Percentiles rank a stretch among this genome's conserved stretches.
Conservation (phyloP, 2,329 filamentous ascomycete genomes). For the Botryotinia globosa region DNA sequence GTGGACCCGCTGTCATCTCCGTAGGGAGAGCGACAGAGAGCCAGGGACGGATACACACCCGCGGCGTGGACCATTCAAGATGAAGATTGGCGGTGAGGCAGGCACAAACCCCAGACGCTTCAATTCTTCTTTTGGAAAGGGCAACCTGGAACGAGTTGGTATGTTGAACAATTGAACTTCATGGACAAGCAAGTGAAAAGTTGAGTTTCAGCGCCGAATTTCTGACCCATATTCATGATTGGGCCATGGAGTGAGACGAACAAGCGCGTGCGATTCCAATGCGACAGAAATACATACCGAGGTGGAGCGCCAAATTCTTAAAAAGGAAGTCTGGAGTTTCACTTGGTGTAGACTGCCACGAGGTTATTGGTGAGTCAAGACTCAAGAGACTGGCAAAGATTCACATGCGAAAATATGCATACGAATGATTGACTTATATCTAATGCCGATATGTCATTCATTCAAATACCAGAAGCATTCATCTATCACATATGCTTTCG, state of each 20-base stretch:
- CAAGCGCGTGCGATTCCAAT: slow-evolving; percentile 11
- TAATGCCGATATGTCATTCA: neutral
- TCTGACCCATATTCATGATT: slow-evolving; percentile 6
- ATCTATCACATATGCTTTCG: neutral
- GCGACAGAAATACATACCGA: slow-evolving; percentile 10
- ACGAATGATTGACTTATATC: neutral
- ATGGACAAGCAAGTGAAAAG: neutral
- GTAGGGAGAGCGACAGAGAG: neutral
- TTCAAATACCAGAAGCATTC: neutral
- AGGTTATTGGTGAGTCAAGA: slow-evolving; percentile 21
- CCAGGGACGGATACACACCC: neutral
- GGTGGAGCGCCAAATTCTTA: neutral
- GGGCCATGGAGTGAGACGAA: slow-evolving; percentile 5
- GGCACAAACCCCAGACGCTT: neutral
- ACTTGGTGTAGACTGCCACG: slow-evolving; percentile 22
- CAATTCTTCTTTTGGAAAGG: neutral
- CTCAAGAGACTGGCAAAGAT: neutral
- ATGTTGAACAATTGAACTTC: neutral
- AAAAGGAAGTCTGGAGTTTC: slow-evolving; percentile 21
- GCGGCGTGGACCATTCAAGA: neutral
- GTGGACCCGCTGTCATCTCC: slow-evolving; percentile 13
- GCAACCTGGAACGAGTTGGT: neutral
- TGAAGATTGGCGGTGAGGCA: slow-evolving; percentile 9
- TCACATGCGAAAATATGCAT: slow-evolving; percentile 5
- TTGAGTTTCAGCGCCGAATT: slow-evolving; percentile 17